These are phyloP conservation scores for Byssothecium circinans DNA, from an alignment of 2,329 filamentous ascomycete genomes.

Conservation along the genomic window DNA sequence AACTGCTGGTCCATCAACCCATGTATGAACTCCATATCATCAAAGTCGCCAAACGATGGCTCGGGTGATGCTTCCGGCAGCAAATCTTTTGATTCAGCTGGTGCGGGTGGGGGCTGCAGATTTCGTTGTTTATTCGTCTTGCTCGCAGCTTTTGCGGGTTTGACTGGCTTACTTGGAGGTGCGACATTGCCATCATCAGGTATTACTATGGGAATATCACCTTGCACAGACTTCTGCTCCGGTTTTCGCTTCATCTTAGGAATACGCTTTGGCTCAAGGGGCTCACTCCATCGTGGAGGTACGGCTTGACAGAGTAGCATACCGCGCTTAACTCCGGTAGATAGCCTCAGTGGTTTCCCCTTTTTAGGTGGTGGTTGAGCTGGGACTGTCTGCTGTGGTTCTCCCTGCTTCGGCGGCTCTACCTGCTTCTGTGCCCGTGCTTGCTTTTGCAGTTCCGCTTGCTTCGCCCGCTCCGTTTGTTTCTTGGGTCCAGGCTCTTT, in stretches of 20 bases:
- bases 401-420: slow-evolving; percentile 5
- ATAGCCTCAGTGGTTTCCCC: slow-evolving; percentile 43
- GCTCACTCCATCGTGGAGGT: slow-evolving; percentile 11
- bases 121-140: slow-evolving; percentile 11
- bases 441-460: neutral
- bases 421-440: neutral
- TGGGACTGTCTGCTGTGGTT: slow-evolving; percentile 5
- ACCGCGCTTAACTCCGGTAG: slow-evolving; percentile 43
- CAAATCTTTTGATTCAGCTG: slow-evolving; percentile 4
- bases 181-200: slow-evolving; percentile 7
- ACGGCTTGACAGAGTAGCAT: slow-evolving; percentile 49
- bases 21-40: slow-evolving; percentile 31
- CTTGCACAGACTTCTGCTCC: slow-evolving; percentile 2
- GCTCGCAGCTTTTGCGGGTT: neutral
- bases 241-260: slow-evolving; percentile 2
- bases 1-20: slow-evolving; percentile 36
- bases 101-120: neutral
- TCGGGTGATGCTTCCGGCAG: slow-evolving; percentile 8
- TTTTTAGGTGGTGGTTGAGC: slow-evolving; percentile 20
- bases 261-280: slow-evolving; percentile 3
- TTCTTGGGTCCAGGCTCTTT: neutral
- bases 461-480: neutral
- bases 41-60: slow-evolving; percentile 14
- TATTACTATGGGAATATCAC: slow-evolving; percentile 4
- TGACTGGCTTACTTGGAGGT: neutral